Evolutionary conservation across 108 stramenopile species (phyloP).

Genomic region (Fragilaria crotonensis): DNA sequence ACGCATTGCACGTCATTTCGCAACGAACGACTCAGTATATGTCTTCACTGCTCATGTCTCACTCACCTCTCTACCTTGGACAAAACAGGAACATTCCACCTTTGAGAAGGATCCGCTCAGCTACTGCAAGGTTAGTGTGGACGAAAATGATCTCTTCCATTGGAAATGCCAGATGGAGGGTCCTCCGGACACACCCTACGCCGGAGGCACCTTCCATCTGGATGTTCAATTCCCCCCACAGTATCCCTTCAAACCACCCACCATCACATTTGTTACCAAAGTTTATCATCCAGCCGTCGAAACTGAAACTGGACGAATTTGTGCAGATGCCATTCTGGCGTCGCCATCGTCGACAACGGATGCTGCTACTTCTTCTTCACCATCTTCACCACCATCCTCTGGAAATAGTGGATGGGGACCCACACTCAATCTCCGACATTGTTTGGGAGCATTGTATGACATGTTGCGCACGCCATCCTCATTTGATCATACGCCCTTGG

Average conservation of each 20-base stretch:
- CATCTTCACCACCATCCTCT: too few relatives aligned
- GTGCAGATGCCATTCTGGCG: conserved; percentile 63
- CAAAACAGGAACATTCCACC: conserved; percentile 32
- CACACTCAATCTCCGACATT: conserved; percentile 46
- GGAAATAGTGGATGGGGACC: conserved; percentile 50
- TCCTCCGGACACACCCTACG: conserved; percentile 70
- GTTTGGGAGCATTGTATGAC: conserved; percentile 26
- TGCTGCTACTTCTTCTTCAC: too few relatives aligned
- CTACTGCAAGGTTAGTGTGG: conserved; percentile 17
- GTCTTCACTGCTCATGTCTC: neutral
- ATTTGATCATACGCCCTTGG: conserved; percentile 43
- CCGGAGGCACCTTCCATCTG: conserved; percentile 62
- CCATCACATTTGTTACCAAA: conserved; percentile 67
- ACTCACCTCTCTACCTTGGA: neutral
- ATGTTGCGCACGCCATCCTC: conserved; percentile 39
- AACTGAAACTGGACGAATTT: conserved; percentile 73
- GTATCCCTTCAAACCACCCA: conserved; percentile 90
- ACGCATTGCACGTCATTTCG: neutral
- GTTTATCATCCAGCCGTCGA: conserved; percentile 83
- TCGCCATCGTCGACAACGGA: too few relatives aligned
- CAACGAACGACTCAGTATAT: neutral
- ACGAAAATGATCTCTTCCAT: conserved; percentile 27
- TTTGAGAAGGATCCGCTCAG: conserved; percentile 37
- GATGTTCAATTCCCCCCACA: conserved; percentile 61
- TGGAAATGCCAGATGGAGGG: conserved; percentile 37